Evolutionary conservation across 2,329 filamentous ascomycete genomes (phyloP), one percentile per base, ranked within the genome.

Genomic region (Madurella fahalii): DNA sequence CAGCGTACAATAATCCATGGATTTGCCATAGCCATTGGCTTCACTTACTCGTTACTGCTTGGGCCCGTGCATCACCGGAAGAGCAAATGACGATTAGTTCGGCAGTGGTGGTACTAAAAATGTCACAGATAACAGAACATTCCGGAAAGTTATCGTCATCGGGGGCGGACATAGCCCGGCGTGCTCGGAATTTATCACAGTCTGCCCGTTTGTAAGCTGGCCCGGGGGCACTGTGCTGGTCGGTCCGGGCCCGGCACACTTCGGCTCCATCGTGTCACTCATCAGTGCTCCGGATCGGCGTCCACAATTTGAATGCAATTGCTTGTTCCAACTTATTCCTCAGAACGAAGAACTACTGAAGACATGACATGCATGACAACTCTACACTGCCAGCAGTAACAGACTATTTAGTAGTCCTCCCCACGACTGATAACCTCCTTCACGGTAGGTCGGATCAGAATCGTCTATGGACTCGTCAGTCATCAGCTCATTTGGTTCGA

Each of bases 361-460:
- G 15, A 25, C 20, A 47, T 4, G 11, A 16, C 40, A 41, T 11
- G 15, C 44, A 45, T 9, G n/a, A 44, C 47, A 54, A 30, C 41
- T 55, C 52, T 16, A 51, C 47, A 46, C 52, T 11, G 50, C 37
- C 49, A 41, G 34, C 25, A 96, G 46, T 63, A 67, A 25, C 25
- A 25, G 25, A 25, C 54, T 47, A 39, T 47, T 47, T 82, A 95
- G 70, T 90, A 95, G 69, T 95, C 90, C 51, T 94, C 88, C 61
- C 90, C 90, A 58, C 89, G 84, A 71, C 87, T 92, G 65, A 95
- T 86, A 61, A 95, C 85, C 76, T 95, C 90, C 78, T 95, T 95
- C 52, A 91, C 86, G 56, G 78, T 91, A 51, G 87, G 88, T 65
- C 87, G 80, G 58, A 93, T 82, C 61, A 93, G 71, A 63, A 92